phyloP scores from a whole-genome alignment of 345 rosid species.

The Linum tenue region DNA sequence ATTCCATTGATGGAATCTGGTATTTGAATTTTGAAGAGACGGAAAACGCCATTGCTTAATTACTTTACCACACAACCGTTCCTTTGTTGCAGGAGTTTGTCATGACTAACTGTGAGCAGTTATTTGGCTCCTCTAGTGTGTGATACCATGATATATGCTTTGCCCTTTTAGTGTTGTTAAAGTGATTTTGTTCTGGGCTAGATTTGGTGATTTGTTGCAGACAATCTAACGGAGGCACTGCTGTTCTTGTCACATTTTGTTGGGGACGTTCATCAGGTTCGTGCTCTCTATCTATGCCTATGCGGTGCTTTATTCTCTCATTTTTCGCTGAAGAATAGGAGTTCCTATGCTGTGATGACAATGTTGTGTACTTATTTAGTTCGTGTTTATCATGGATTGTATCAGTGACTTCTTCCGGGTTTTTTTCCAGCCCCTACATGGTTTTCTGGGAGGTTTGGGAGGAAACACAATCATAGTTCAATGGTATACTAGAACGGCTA shows the following conservation, averaged over 20 bases:
- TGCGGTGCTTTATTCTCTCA: too few species aligned
- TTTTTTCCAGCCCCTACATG: constrained; percentile 79
- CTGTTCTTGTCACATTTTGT: constrained; percentile 82
- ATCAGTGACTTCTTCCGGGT: constrained; percentile 4
- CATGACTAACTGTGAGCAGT: constrained; percentile 64
- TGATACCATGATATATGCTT: background rate
- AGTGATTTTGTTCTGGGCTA: constrained; percentile 9
- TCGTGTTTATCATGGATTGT: background rate
- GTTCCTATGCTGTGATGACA: too few species aligned
- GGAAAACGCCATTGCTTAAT: background rate
- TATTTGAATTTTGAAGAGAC: background rate
- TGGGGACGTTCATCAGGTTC: constrained; percentile 98
- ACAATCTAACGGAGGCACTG: constrained; percentile 82
- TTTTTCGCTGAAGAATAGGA: too few species aligned
- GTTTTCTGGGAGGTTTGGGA: constrained; percentile 87
- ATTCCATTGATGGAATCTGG: too few species aligned
- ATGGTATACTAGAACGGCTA: constrained; percentile 81
- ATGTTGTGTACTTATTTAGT: background rate
- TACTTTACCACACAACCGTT: constrained; percentile 2
- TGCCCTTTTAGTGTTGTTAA: constrained; percentile 3
- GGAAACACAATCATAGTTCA: constrained; percentile 72
- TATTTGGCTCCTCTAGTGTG: background rate
- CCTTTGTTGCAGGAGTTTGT: constrained; percentile 60
- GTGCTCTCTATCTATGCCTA: too few species aligned
- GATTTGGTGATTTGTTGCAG: constrained; percentile 33